Conservation (phyloP, 305 asterid species). For the Petunia hybrid region DNA sequence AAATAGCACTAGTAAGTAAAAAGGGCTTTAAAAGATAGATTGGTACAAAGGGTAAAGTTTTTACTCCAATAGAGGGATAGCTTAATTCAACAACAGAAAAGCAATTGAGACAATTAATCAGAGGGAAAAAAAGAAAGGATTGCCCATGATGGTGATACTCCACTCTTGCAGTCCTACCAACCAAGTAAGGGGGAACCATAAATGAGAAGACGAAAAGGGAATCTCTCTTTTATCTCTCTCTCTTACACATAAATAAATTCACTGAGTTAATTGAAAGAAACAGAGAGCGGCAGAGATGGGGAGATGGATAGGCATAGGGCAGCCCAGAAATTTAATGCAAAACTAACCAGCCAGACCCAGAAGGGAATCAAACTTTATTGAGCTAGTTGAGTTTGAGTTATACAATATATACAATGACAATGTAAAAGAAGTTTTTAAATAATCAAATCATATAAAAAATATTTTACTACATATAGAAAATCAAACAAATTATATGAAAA, state of each 20-base stretch:
- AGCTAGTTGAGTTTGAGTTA: background rate
- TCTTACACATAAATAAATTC: constrained; percentile 34
- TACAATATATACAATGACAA: background rate
- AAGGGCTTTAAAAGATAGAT: constrained; percentile 19
- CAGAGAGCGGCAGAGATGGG: constrained; percentile 5
- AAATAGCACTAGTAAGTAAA: background rate
- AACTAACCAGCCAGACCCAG: constrained; percentile 8
- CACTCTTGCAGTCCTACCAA: constrained; percentile 10
- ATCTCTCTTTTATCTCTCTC: constrained; percentile 21
- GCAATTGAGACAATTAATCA: background rate
- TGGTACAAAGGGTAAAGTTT: background rate
- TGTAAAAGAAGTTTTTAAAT: too few species aligned
- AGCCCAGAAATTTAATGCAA: constrained; percentile 30
- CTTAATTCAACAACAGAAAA: background rate
- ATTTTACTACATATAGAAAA: too few species aligned
- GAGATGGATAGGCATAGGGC: constrained; percentile 26
- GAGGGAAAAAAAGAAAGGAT: background rate
- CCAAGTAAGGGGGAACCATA: constrained; percentile 24
- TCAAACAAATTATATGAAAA: too few species aligned
- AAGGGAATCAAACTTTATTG: constrained; percentile 21
- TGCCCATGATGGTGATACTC: constrained; percentile 27
- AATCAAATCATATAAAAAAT: too few species aligned
- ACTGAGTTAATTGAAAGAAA: background rate
- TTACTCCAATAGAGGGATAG: background rate
- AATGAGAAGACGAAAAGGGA: constrained; percentile 32